Evolutionary conservation across 768 basidiomycete species (phyloP).

Genomic region (Chlorophyllum brunneum): DNA sequence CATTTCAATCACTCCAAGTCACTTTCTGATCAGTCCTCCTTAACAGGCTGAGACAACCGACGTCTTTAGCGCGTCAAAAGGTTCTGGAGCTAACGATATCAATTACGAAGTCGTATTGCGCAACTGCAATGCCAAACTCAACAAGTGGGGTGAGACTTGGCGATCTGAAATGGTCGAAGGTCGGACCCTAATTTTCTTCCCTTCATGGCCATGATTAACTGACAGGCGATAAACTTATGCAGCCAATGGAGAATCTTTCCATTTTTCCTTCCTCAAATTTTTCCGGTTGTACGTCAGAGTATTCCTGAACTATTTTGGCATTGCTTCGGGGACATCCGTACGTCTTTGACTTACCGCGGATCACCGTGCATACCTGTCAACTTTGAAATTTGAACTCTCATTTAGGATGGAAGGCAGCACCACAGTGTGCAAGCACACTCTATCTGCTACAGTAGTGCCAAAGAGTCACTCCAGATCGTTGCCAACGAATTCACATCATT

Average conservation of each 20-base stretch:
- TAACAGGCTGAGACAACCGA: constrained; percentile 76
- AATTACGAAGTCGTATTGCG: constrained; percentile 71
- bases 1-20: constrained; percentile 1
- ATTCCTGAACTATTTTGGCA: constrained; percentile 82
- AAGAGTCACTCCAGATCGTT: constrained; percentile 66
- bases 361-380: constrained; percentile 5
- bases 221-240: constrained; percentile 11
- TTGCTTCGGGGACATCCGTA: constrained; percentile 13
- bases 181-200: constrained; percentile 20
- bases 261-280: constrained; percentile 68
- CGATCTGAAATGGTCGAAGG: constrained; percentile 69
- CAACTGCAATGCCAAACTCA: constrained; percentile 69
- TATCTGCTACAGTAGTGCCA: constrained; percentile 71
- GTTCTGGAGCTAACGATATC: constrained; percentile 45
- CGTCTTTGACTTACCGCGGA: constrained; percentile 7
- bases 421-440: constrained; percentile 68
- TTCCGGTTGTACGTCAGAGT: constrained; percentile 77
- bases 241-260: constrained; percentile 75
- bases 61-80: constrained; percentile 55
- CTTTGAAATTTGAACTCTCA: constrained; percentile 5
- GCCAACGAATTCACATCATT: constrained; percentile 70
- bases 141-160: constrained; percentile 73
- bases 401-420: constrained; percentile 50
- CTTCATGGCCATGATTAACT: not conserved
- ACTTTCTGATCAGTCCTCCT: constrained; percentile 8